Percentiles rank a stretch among this genome's conserved stretches.
phyloP scores from a whole-genome alignment of 2,329 filamentous ascomycete species.

The Berkeleyomyces rouxiae region DNA sequence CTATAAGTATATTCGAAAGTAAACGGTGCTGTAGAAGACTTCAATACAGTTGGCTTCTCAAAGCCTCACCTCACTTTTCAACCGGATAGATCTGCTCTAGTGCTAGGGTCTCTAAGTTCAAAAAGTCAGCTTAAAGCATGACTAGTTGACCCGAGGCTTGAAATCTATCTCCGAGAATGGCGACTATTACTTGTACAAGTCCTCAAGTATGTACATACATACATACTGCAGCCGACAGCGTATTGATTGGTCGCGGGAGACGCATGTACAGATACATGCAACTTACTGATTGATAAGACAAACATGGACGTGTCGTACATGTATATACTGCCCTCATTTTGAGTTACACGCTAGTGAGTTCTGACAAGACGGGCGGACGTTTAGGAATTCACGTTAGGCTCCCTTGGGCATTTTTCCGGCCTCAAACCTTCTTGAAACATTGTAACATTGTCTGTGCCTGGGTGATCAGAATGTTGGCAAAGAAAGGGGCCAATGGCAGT shows the following conservation, averaged over 20 bases:
- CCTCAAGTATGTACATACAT: neutral
- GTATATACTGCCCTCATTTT: neutral
- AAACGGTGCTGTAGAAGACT: neutral
- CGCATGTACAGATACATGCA: neutral
- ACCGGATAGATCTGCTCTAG: neutral
- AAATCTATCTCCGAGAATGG: neutral
- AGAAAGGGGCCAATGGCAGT: neutral
- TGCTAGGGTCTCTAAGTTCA: neutral
- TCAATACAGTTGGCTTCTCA: neutral
- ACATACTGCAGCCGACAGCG: too few species aligned
- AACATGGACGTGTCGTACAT: neutral
- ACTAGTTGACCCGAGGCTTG: neutral
- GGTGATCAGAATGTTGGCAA: neutral
- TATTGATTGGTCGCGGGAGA: too few species aligned
- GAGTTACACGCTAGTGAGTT: neutral
- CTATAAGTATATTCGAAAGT: neutral
- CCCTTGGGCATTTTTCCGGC: neutral
- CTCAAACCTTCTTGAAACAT: neutral
- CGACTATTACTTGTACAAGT: neutral
- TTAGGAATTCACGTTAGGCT: neutral
- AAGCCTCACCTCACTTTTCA: neutral
- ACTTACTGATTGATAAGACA: constrained; percentile 1
- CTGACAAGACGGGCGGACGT: neutral
- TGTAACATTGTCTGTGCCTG: neutral
- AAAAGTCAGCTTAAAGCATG: neutral